Conservation (phyloP, 345 rosid genomes). For the Eutrema japonicum region DNA sequence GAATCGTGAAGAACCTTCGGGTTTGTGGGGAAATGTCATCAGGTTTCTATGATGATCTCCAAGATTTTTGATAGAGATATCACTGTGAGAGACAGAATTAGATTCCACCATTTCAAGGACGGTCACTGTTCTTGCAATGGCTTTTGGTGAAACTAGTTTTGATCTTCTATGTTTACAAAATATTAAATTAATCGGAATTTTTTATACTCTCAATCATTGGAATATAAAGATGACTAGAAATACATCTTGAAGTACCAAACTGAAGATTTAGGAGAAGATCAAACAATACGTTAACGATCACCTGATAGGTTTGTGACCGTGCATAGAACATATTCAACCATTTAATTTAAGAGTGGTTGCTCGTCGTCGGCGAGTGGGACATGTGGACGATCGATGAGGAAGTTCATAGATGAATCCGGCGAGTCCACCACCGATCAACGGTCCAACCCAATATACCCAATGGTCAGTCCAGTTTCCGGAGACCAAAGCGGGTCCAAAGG, state of each 20-base stretch:
- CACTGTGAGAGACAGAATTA: conserved; percentile 64
- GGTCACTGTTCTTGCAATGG: conserved; percentile 53
- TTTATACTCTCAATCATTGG: background rate
- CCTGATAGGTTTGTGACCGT: conserved; percentile 1
- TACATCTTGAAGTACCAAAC: conserved; percentile 6
- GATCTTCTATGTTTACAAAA: background rate
- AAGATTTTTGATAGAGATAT: conserved; percentile 61
- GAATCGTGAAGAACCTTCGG: conserved; percentile 81
- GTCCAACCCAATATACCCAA: conserved; percentile 96
- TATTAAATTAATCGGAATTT: background rate
- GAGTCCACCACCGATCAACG: conserved; percentile 75
- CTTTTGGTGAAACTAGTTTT: conserved; percentile 30
- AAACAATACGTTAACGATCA: background rate
- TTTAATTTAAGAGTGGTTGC: conserved; percentile 22
- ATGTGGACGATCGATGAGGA: conserved; percentile 63
- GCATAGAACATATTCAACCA: background rate
- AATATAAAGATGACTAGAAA: background rate
- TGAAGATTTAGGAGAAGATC: background rate
- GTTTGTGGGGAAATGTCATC: conserved; percentile 78
- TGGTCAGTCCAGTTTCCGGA: conserved; percentile 89
- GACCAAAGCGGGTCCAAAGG: conserved; percentile 87
- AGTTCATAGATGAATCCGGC: conserved; percentile 75
- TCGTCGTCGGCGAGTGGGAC: conserved; percentile 46
- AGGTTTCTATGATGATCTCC: conserved; percentile 62
- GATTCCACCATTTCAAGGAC: conserved; percentile 52